Conservation (phyloP, 208 protist genomes). For the Tritrichomonas musculus region DNA sequence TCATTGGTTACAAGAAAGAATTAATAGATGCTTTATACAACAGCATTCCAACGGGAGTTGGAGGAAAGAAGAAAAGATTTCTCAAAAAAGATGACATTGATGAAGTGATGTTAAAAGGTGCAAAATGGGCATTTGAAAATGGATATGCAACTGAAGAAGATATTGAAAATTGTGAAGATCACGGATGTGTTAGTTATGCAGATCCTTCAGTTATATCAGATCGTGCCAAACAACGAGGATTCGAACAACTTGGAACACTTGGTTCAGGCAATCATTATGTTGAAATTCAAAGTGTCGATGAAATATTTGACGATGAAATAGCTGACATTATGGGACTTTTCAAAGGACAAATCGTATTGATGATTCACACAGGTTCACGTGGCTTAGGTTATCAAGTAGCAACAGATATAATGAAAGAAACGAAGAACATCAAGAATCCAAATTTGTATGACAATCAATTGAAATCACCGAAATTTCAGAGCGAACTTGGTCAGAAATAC, state of each 20-base stretch:
- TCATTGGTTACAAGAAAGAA: not conserved
- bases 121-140: conserved; percentile 69
- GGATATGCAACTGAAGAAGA: conserved; percentile 71
- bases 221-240: conserved; percentile 67
- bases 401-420: conserved; percentile 49
- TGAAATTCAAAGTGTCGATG: conserved; percentile 61
- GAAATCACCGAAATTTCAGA: conserved; percentile 63
- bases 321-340: conserved; percentile 67
- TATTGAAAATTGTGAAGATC: conserved; percentile 69
- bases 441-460: conserved; percentile 67
- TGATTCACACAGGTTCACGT: conserved; percentile 70
- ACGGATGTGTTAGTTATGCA: conserved; percentile 58
- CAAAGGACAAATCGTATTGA: conserved; percentile 61
- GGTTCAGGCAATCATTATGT: no score
- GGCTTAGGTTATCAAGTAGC: conserved; percentile 74
- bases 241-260: no score
- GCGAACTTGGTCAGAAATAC: conserved; percentile 62
- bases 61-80: not conserved
- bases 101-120: conserved; percentile 62
- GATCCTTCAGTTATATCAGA: conserved; percentile 58
- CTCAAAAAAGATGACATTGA: conserved; percentile 49
- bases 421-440: conserved; percentile 37
- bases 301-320: conserved; percentile 65
- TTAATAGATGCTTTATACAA: not conserved
- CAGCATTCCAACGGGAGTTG: conserved; percentile 23